Evolutionary conservation across 2,329 filamentous ascomycete genomes (phyloP).

Genomic region (Beauveria rudraprayagi): DNA sequence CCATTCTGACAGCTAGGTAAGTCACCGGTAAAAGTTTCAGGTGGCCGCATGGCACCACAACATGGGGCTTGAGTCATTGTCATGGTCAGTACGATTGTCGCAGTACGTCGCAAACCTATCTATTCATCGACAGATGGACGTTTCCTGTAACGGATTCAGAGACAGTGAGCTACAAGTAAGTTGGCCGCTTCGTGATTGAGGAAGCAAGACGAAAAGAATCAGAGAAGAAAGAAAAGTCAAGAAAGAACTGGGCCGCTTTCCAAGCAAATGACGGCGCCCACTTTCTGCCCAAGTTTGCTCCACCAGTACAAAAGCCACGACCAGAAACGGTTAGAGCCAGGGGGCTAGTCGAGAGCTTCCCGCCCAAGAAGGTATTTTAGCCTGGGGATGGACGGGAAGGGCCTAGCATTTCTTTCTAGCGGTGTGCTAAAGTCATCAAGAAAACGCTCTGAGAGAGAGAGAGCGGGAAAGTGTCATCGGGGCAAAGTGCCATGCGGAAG

Average conservation of each 20-base stretch:
- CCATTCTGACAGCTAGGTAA: not conserved
- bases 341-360: constrained; percentile 2
- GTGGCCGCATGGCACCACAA: not conserved
- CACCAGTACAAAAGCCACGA: not conserved
- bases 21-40: not conserved
- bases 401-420: not conserved
- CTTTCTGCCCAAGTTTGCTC: constrained; percentile 2
- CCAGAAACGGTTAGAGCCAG: not conserved
- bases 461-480: not conserved
- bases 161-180: not conserved
- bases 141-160: not conserved
- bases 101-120: too few species aligned
- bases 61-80: too few species aligned
- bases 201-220: not conserved
- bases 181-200: not conserved
- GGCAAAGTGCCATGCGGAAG: too few species aligned
- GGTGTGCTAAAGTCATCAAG: not conserved
- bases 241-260: not conserved
- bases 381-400: not conserved
- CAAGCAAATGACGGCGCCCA: constrained; percentile 2
- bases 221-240: not conserved
- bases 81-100: too few species aligned
- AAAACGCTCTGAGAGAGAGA: not conserved
- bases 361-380: not conserved
- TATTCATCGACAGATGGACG: too few species aligned